A percentile compares a stretch with the other conserved stretches of the same genome.
Evolutionary conservation across 306 rosid species (phyloP).

Genomic region (Oxytropis ochrocephala): DNA sequence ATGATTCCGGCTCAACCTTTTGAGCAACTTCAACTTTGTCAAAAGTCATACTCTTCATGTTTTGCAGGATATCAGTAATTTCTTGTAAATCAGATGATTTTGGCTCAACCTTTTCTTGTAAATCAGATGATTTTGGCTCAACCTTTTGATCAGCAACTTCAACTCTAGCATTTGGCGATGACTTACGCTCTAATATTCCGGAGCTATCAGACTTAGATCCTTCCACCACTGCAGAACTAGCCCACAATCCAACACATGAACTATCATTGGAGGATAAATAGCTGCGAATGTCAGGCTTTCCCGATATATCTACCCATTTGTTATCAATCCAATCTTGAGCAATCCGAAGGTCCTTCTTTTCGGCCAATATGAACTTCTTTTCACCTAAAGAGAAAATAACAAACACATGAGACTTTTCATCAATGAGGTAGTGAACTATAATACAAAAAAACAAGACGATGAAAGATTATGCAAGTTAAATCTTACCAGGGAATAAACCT

Average conservation of each 20-base stretch:
- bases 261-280: constrained; percentile 31
- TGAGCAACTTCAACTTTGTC: no score
- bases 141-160: constrained; percentile 32
- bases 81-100: constrained; percentile 25
- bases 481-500: constrained; percentile 64
- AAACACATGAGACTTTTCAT: constrained; percentile 17
- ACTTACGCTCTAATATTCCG: constrained; percentile 20
- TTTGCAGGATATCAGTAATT: constrained; percentile 15
- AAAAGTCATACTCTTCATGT: constrained; percentile 7
- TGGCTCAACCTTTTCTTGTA: constrained; percentile 21
- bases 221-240: constrained; percentile 21
- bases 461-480: background rate
- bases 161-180: constrained; percentile 4
- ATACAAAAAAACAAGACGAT: background rate
- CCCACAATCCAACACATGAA: constrained; percentile 17
- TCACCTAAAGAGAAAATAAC: constrained; percentile 49
- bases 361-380: constrained; percentile 35
- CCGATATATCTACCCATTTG: constrained; percentile 52
- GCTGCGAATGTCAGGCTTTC: constrained; percentile 45
- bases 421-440: constrained; percentile 6
- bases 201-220: constrained; percentile 21
- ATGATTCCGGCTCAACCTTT: constrained; percentile 1
- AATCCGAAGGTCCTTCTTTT: constrained; percentile 43
- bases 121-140: constrained; percentile 22
- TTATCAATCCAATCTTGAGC: constrained; percentile 62